Conservation (phyloP, 768 basidiomycete genomes). For the Auricularia heimuer region DNA sequence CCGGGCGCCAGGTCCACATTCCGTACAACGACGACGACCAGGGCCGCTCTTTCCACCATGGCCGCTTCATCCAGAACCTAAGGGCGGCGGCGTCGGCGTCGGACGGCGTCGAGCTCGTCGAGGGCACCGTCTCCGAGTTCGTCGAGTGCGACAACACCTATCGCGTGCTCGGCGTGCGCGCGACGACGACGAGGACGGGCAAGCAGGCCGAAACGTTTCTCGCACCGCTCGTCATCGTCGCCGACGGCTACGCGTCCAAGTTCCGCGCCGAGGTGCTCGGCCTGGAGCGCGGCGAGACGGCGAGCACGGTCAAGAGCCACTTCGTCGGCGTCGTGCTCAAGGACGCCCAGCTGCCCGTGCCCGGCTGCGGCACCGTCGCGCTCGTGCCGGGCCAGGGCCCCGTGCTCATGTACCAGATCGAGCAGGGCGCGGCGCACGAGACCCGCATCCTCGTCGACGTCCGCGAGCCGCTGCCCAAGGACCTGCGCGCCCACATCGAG, state of each 20-base stretch:
- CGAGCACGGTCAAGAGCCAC: constrained; percentile 54
- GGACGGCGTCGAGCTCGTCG: constrained; percentile 64
- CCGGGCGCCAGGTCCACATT: constrained; percentile 66
- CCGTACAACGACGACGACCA: constrained; percentile 66
- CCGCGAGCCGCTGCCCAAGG: constrained; percentile 69
- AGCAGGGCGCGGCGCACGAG: constrained; percentile 44
- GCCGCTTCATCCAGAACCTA: constrained; percentile 74
- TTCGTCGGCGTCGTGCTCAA: constrained; percentile 83
- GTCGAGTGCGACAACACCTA: constrained; percentile 45
- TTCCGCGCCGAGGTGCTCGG: constrained; percentile 58
- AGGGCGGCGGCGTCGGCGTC: constrained; percentile 54
- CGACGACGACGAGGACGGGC: constrained; percentile 33
- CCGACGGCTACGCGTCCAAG: constrained; percentile 93
- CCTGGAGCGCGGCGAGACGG: constrained; percentile 34
- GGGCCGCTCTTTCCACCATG: constrained; percentile 91
- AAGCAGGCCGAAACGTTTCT: constrained; percentile 43
- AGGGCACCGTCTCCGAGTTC: constrained; percentile 74
- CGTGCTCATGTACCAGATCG: constrained; percentile 89
- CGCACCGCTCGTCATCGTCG: constrained; percentile 76
- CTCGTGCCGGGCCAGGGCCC: constrained; percentile 77
- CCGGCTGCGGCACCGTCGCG: constrained; percentile 74
- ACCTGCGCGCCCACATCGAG: constrained; percentile 67
- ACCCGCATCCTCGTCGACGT: constrained; percentile 93
- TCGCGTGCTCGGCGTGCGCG: constrained; percentile 57
- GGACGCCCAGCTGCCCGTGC: constrained; percentile 62